phyloP scores from a whole-genome alignment of 2,329 filamentous ascomycete genomes.

The Daldinia eschscholtzii region DNA sequence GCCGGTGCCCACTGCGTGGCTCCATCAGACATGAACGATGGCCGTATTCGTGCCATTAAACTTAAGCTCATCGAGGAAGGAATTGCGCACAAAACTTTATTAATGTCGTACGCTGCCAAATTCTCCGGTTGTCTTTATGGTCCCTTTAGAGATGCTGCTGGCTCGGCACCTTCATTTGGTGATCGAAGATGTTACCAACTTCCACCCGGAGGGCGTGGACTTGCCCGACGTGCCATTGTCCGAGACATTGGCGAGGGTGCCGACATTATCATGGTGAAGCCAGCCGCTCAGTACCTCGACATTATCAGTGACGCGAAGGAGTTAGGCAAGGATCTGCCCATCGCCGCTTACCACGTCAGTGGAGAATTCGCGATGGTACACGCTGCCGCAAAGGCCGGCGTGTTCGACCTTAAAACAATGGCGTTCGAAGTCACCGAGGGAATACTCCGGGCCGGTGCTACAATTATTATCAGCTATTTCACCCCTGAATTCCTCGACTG shows the following conservation, averaged over 20 bases:
- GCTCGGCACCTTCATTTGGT: conserved; percentile 90
- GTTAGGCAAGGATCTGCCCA: conserved; percentile 87
- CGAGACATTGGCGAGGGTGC: conserved; percentile 94
- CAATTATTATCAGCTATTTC: conserved; percentile 94
- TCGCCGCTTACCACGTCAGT: conserved; percentile 96
- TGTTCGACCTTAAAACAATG: conserved; percentile 95
- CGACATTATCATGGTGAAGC: conserved; percentile 99
- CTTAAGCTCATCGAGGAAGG: conserved; percentile 96
- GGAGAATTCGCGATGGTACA: conserved; percentile 99
- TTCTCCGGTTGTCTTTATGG: conserved; percentile 97
- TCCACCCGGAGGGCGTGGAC: conserved; percentile 88
- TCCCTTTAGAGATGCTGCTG: conserved; percentile 95
- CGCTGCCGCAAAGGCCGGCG: conserved; percentile 92
- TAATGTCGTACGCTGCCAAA: conserved; percentile 99
- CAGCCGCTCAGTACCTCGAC: conserved; percentile 93
- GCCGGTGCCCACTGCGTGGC: conserved; percentile 97
- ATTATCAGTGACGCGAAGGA: conserved; percentile 99
- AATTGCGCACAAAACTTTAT: conserved; percentile 87
- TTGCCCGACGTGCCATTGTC: conserved; percentile 89
- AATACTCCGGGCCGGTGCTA: conserved; percentile 91
- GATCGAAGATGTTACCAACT: conserved; percentile 98
- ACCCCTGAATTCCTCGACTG: conserved; percentile 82
- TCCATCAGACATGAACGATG: conserved; percentile 99
- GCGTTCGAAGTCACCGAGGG: conserved; percentile 95
- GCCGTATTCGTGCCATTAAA: conserved; percentile 96